These are phyloP conservation scores for Fusarium sp. DNA, from an alignment of 2,329 filamentous ascomycete species.

Conservation along the genomic window DNA sequence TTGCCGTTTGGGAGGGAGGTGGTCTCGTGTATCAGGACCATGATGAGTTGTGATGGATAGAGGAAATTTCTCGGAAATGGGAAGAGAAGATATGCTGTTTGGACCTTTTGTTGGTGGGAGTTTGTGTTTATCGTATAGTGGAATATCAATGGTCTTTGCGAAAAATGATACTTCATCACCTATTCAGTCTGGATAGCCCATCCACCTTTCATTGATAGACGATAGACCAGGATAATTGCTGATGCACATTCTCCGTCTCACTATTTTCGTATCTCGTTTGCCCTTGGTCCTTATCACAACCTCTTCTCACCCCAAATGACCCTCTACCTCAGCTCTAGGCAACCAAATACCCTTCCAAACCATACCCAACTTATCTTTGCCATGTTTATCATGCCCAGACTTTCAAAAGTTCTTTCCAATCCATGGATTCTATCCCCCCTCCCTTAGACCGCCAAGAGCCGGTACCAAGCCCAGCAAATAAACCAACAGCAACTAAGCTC, in stretches of 20 bases:
- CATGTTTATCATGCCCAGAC: slow-evolving; percentile 36
- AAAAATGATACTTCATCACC: background rate
- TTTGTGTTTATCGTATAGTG: background rate
- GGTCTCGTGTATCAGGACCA: slow-evolving; percentile 14
- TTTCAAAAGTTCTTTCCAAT: slow-evolving; percentile 41
- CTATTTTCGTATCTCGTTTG: slow-evolving; percentile 25
- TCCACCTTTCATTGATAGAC: background rate
- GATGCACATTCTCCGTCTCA: background rate
- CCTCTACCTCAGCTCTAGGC: background rate
- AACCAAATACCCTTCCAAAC: background rate
- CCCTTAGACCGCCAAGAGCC: slow-evolving; percentile 19
- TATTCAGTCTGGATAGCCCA: background rate
- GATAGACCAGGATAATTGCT: background rate
- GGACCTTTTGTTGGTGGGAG: background rate
- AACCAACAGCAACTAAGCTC: background rate
- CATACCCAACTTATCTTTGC: slow-evolving; percentile 31
- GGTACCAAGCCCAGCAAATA: slow-evolving; percentile 20
- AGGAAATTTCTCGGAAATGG: background rate
- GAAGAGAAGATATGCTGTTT: background rate
- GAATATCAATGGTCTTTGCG: background rate
- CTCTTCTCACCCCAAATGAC: background rate
- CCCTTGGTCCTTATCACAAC: slow-evolving; percentile 8
- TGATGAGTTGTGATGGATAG: background rate
- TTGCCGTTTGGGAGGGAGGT: slow-evolving; percentile 6
- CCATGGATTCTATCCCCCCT: slow-evolving; percentile 2